These are phyloP conservation scores for Exophiala sp. DNA, from an alignment of 2,329 filamentous ascomycete genomes.

Conservation along the genomic window DNA sequence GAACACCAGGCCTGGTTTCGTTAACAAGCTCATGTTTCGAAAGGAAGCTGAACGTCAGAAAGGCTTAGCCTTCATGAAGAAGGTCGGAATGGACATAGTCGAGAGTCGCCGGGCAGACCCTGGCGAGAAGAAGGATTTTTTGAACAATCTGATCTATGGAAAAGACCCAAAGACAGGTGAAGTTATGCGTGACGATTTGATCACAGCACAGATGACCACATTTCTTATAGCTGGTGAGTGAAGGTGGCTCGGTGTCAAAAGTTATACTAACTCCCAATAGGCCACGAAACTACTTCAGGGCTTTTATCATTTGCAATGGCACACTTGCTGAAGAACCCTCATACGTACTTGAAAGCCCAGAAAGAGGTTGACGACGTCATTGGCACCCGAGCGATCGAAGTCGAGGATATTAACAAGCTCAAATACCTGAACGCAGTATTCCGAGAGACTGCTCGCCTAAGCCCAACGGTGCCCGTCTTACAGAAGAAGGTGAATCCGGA, in stretches of 20 bases:
- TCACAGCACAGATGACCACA: constrained; percentile 68
- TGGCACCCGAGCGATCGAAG: constrained; percentile 54
- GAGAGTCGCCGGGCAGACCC: constrained; percentile 55
- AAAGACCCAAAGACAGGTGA: constrained; percentile 65
- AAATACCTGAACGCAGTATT: constrained; percentile 64
- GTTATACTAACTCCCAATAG: constrained; percentile 28
- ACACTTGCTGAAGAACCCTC: constrained; percentile 61
- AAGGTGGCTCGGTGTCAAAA: background rate
- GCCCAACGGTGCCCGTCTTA: constrained; percentile 42
- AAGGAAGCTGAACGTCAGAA: constrained; percentile 4
- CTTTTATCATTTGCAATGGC: constrained; percentile 65
- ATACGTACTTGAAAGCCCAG: constrained; percentile 58
- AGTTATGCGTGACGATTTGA: constrained; percentile 59
- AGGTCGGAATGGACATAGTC: constrained; percentile 59
- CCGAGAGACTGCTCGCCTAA: constrained; percentile 61
- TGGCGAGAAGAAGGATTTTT: constrained; percentile 60
- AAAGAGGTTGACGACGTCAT: constrained; percentile 65
- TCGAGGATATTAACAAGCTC: constrained; percentile 62
- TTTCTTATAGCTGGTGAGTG: constrained; percentile 61
- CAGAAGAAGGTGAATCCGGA: constrained; percentile 8
- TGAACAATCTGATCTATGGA: constrained; percentile 67
- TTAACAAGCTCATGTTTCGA: constrained; percentile 44
- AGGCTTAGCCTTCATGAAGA: constrained; percentile 38
- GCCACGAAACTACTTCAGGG: constrained; percentile 68
- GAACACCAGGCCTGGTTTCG: constrained; percentile 46